phyloP scores from a whole-genome alignment of 2,329 filamentous ascomycete species.

The Penicillium sp. region DNA sequence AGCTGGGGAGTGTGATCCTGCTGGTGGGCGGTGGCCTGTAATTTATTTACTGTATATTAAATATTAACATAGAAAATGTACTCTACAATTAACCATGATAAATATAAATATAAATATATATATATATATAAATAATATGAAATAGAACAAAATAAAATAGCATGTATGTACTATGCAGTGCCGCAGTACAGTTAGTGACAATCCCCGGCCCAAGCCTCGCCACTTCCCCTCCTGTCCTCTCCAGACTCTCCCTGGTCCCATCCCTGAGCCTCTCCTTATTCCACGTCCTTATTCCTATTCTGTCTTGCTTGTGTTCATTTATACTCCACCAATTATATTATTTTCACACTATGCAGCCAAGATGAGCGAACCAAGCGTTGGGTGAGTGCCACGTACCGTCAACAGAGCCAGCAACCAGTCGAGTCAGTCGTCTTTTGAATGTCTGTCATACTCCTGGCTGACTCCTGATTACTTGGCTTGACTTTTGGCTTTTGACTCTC shows the following conservation, averaged over 20 bases:
- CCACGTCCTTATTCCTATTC: not conserved
- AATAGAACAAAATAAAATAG: no score
- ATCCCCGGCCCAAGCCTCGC: no score
- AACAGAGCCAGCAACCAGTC: not conserved
- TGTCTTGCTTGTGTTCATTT: no score
- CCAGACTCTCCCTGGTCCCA: not conserved
- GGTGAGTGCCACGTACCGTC: constrained; percentile 1
- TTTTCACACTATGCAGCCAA: not conserved
- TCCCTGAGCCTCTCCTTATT: not conserved
- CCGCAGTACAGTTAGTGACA: no score
- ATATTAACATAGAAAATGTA: no score
- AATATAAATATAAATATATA: no score
- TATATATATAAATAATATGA: no score
- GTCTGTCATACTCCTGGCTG: not conserved
- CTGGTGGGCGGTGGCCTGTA: constrained; percentile 62
- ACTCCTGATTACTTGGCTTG: not conserved
- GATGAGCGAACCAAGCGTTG: constrained; percentile 5
- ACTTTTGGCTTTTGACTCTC: not conserved
- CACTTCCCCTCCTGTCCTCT: no score
- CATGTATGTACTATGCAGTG: no score
- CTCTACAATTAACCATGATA: no score
- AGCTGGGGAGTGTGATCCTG: constrained; percentile 81
- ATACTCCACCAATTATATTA: not conserved
- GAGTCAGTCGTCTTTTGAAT: no score
- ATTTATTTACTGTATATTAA: constrained; percentile 17